Evolutionary conservation across 176 grass and related monocot species (phyloP), one percentile per base, ranked within the genome.

Genomic region (Oryza glaberrima): DNA sequence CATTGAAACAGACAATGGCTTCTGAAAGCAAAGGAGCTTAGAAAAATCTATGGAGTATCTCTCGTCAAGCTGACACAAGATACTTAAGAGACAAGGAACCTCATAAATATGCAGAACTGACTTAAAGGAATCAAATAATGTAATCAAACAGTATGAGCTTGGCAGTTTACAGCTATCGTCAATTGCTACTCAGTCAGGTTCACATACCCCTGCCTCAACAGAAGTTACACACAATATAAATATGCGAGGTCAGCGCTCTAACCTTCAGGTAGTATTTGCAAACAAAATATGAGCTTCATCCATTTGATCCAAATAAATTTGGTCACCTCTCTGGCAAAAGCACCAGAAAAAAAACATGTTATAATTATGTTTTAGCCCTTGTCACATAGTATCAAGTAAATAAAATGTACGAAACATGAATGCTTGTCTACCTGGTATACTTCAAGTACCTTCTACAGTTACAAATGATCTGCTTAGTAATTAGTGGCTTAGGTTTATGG

Each of bases 401-500:
- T 38, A 38, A 38, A 6, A 11, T 16, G 63, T 20, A 43, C 3
- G 65, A 60, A 32, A 68, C 15, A 9, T n/a, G 65, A 69, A 60
- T 16, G 15, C 46, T 70, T 34, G 3, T 45, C 46, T 85, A 43
- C 58, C 64, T 85, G 63, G 60, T 15, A 85, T 78, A 10, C 58
- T 70, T 70, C 47, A 77, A 85, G n/a, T 77, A 77, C 65, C 35
- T 77, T 23, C 22, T 70, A 65, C 43, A 73, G n/a, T 76, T 56
- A 38, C 6, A 48, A 63, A 44, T 46, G 76, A 22, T 36, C 3
- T 84, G 35, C 41, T 44, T 34, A 44, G 26, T 5, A 82, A 36
- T 83, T n/a, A 88, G 61, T 7, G 87, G 81, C 89, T 97, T 38
- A 97, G 89, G 82, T 84, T 94, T 83, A 97, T 73, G 75, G 86